phyloP scores from a whole-genome alignment of 805 yeast genomes.

The Yarrowia divulgata region DNA sequence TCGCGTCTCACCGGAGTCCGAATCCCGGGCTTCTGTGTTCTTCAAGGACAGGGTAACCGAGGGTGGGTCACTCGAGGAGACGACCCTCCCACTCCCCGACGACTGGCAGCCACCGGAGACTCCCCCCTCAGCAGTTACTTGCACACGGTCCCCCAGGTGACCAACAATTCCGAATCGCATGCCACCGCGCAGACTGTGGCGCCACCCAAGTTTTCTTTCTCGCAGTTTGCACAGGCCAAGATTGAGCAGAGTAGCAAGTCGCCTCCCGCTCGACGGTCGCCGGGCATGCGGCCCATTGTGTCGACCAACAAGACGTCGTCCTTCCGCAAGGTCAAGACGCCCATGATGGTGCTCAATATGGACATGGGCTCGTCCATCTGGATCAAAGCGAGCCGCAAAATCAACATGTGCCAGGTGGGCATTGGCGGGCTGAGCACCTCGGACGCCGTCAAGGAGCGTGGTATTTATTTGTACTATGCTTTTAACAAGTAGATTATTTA shows the following conservation, averaged over 20 bases:
- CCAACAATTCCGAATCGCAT: conserved; percentile 20
- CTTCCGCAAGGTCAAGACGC: conserved; percentile 13
- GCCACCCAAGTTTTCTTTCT: conserved; percentile 23
- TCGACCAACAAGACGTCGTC: conserved; percentile 4
- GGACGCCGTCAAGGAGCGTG: conserved; percentile 46
- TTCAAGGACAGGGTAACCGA: conserved; percentile 68
- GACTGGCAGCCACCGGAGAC: conserved; percentile 34
- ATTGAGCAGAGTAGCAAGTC: conserved; percentile 24
- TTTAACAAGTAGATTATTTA: conserved; percentile 40
- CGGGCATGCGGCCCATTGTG: conserved; percentile 31
- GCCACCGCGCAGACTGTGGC: not conserved
- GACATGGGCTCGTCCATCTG: conserved; percentile 47
- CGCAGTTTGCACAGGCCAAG: conserved; percentile 35
- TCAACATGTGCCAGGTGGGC: conserved; percentile 50
- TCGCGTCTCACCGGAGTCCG: conserved; percentile 47
- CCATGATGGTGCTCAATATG: conserved; percentile 45
- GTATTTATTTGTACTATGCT: conserved; percentile 50
- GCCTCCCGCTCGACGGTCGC: conserved; percentile 22
- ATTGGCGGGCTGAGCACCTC: conserved; percentile 45
- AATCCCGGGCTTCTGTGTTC: conserved; percentile 51
- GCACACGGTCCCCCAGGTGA: conserved; percentile 30
- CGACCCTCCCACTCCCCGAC: conserved; percentile 25
- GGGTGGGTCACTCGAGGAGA: conserved; percentile 69
- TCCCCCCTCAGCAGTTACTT: conserved; percentile 25
- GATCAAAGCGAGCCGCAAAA: conserved; percentile 50